phyloP scores from a whole-genome alignment of 1,284 basidiomycete species.

The Sporisorium scitamineum region DNA sequence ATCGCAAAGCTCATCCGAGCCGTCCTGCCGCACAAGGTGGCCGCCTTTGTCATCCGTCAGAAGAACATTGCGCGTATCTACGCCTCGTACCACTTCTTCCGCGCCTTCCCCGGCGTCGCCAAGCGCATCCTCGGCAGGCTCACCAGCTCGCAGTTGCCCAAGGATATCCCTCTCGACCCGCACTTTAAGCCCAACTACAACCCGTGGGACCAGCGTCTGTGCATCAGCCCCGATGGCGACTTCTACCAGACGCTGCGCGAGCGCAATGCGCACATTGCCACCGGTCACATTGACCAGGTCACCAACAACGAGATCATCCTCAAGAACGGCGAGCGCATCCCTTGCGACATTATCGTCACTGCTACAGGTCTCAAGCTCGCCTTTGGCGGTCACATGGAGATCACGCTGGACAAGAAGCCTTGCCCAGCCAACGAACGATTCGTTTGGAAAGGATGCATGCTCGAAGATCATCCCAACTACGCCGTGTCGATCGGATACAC shows the following conservation, averaged over 20 bases:
- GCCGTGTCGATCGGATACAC: constrained; percentile 64
- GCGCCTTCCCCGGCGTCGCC: constrained; percentile 58
- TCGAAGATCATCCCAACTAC: constrained; percentile 66
- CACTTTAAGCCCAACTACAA: constrained; percentile 68
- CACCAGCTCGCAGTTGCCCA: constrained; percentile 57
- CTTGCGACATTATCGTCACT: constrained; percentile 68
- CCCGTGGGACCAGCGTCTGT: constrained; percentile 69
- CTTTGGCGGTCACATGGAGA: constrained; percentile 56
- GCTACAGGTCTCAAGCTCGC: constrained; percentile 67
- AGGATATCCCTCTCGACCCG: constrained; percentile 64
- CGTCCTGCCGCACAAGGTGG: constrained; percentile 49
- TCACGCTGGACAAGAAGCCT: constrained; percentile 59
- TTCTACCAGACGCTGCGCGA: constrained; percentile 63
- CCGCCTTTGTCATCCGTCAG: constrained; percentile 49
- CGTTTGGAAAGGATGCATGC: constrained; percentile 66
- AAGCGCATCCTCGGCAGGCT: constrained; percentile 45
- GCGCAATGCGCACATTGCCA: constrained; percentile 66
- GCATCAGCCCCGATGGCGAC: constrained; percentile 67
- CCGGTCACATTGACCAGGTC: constrained; percentile 65
- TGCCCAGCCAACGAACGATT: constrained; percentile 46
- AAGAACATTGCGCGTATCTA: constrained; percentile 60
- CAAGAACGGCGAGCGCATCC: constrained; percentile 59
- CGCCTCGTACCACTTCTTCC: constrained; percentile 64
- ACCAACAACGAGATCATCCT: constrained; percentile 58
- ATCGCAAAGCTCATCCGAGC: constrained; percentile 56